A percentile compares a stretch with the other conserved stretches of the same genome.
These are phyloP conservation scores for Adansonia madagascariensis DNA, from an alignment of 441 rosid species.

Conservation along the genomic window DNA sequence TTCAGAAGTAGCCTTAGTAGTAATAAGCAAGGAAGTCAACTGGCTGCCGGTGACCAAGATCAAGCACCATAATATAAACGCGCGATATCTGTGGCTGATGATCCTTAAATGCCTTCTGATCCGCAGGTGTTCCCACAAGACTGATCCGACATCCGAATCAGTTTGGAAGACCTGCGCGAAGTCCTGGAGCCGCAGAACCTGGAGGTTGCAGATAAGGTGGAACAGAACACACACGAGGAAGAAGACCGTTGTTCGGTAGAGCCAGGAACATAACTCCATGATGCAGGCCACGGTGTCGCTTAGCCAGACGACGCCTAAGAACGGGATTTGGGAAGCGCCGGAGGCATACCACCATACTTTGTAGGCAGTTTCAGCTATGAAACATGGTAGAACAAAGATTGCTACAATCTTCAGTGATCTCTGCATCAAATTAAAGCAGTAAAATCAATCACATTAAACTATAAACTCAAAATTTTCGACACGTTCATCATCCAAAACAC, in stretches of 20 bases:
- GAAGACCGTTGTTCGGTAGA: conserved; percentile 77
- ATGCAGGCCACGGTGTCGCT: conserved; percentile 80
- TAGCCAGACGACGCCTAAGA: conserved; percentile 69
- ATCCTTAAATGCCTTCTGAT: conserved; percentile 81
- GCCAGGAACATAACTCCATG: conserved; percentile 89
- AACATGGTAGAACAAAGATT: conserved; percentile 79
- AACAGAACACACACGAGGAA: conserved; percentile 86
- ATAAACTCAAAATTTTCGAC: not conserved
- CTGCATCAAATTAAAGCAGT: conserved; percentile 39
- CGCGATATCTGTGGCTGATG: conserved; percentile 80
- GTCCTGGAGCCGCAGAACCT: conserved; percentile 88
- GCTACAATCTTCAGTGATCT: conserved; percentile 72
- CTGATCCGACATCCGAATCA: conserved; percentile 74
- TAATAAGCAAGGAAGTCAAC: conserved; percentile 76
- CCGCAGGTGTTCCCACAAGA: conserved; percentile 75
- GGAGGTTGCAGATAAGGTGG: conserved; percentile 85
- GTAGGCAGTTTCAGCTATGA: conserved; percentile 69
- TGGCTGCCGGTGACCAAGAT: conserved; percentile 83
- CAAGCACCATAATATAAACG: conserved; percentile 64
- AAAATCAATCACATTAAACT: not conserved
- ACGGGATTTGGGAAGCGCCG: conserved; percentile 89
- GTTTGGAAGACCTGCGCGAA: conserved; percentile 67
- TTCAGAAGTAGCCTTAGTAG: conserved; percentile 56
- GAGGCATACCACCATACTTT: conserved; percentile 97
- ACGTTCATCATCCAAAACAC: not conserved